Evolutionary conservation across 208 protist species (phyloP), one percentile per base, ranked within the genome.

Genomic region (Leishmania lainsoni): DNA sequence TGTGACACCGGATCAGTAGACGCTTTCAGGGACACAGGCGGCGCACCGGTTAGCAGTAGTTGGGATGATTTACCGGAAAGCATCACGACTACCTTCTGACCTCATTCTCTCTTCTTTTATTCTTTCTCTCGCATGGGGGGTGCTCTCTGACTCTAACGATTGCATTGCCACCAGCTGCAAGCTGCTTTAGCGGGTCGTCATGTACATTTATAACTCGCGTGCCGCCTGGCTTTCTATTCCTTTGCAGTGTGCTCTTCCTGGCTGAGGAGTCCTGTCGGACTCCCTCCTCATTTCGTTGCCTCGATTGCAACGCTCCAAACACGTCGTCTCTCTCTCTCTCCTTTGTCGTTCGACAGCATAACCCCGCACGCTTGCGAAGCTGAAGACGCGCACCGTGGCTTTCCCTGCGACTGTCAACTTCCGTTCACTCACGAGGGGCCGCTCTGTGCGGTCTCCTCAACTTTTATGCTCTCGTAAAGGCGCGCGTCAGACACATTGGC

Each of bases 211-310:
- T 32, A 10, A 48, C 68, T 73, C 2, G 20, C 54, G 32, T 59
- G 39, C 12, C 42, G 22, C 52, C 49, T 32, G n/a, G 39, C 29
- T 84, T 63, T 83, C 65, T 56, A 61, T 61, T 59, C 75, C 76
- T 22, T 76, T 5, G 65, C 14, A 48, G 65, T 70, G 35, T 20
- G 8, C 12, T 26, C 3, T 8, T 12, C 17, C 6, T 16, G 14
- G 35, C 68, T 29, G 5, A 39, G 39, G 39, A 29, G 45, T n/a
- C 68, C 22, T 35, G 17, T 26, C 20, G 68, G 45, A 16, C 22
- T 45, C 39, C n/a, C 16, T 16, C 16, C 10, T n/a, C n/a, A 45
- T 52, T 49, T 49, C 39, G 26, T 49, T 73, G 12, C 58, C n/a
- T 39, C n/a, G 68, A 49, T 73, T 9, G 52, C 68, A 35, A 73